Conservation (phyloP, 208 protist genomes). For the Leishmania mexicana region DNA sequence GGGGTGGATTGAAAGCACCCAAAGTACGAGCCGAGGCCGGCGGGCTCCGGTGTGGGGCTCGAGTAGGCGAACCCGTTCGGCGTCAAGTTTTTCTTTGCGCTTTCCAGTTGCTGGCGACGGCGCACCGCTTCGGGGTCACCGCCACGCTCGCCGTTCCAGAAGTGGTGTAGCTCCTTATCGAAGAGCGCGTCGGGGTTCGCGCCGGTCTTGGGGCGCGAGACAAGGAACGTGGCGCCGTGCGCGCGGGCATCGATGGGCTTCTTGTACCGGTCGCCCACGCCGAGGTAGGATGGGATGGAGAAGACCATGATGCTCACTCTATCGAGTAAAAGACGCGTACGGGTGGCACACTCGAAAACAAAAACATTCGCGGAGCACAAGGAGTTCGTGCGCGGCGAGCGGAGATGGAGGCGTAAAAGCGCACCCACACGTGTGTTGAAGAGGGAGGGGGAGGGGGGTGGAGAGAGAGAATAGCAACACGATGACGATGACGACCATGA, state of each 20-base stretch:
- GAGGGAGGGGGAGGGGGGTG: not conserved
- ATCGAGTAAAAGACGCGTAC: not conserved
- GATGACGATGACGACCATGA: not conserved
- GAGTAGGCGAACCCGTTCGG: conserved; percentile 79
- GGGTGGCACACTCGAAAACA: not conserved
- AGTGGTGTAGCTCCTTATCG: conserved; percentile 79
- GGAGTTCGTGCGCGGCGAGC: not conserved
- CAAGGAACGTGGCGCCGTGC: conserved; percentile 71
- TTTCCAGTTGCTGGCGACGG: conserved; percentile 52
- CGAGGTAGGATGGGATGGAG: conserved; percentile 86
- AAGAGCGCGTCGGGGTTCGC: conserved; percentile 82
- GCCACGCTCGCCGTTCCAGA: conserved; percentile 88
- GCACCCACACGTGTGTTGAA: not conserved
- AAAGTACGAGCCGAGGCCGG: conserved; percentile 87
- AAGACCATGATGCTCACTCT: conserved; percentile 73
- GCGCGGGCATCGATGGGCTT: conserved; percentile 62
- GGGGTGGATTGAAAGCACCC: conserved; percentile 71
- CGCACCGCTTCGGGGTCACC: conserved; percentile 61
- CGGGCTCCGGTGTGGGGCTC: conserved; percentile 41
- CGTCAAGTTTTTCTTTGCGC: conserved; percentile 72
- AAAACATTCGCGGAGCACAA: too few relatives aligned
- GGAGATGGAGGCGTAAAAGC: too few relatives aligned
- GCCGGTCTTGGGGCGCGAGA: conserved; percentile 76
- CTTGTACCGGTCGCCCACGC: conserved; percentile 74
- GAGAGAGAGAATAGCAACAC: not conserved